These are phyloP conservation scores for Cyathus striatus DNA, from an alignment of 768 basidiomycete species.

Conservation along the genomic window DNA sequence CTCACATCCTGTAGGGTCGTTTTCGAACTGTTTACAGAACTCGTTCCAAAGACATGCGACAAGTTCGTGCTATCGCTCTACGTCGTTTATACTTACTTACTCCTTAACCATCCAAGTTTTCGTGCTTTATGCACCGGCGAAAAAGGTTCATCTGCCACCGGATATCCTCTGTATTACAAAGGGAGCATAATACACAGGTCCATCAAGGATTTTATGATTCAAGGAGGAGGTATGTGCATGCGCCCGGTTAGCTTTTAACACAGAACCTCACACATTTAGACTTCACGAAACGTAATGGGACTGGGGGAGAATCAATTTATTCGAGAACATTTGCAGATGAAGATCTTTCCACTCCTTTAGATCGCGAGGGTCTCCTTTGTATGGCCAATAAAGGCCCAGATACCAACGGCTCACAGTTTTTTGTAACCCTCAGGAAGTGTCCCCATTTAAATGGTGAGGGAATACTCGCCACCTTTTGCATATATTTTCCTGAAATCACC, in stretches of 20 bases:
- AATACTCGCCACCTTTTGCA: constrained; percentile 1
- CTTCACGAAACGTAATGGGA: constrained; percentile 75
- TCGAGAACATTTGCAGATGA: constrained; percentile 76
- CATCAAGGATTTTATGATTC: constrained; percentile 77
- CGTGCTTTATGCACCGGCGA: constrained; percentile 85
- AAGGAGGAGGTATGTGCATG: constrained; percentile 59
- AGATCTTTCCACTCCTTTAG: constrained; percentile 57
- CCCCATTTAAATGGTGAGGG: constrained; percentile 66
- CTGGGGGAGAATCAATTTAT: constrained; percentile 81
- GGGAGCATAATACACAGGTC: constrained; percentile 73
- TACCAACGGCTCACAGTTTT: constrained; percentile 87
- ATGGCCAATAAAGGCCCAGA: constrained; percentile 88
- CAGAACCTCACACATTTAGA: constrained; percentile 30
- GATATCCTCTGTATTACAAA: constrained; percentile 81
- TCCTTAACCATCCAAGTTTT: constrained; percentile 55
- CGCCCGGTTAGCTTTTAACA: neutral
- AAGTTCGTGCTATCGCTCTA: constrained; percentile 45
- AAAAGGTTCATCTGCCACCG: constrained; percentile 63
- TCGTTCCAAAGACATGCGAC: constrained; percentile 71
- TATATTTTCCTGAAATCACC: constrained; percentile 11
- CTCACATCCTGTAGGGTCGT: constrained; percentile 42
- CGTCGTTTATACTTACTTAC: constrained; percentile 1
- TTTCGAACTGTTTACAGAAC: constrained; percentile 73
- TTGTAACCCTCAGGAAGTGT: constrained; percentile 74
- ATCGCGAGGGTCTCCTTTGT: constrained; percentile 71